A percentile compares a stretch with the other conserved stretches of the same genome.
Conservation (phyloP, 1,284 basidiomycete genomes). For the Leccinum fallax region DNA sequence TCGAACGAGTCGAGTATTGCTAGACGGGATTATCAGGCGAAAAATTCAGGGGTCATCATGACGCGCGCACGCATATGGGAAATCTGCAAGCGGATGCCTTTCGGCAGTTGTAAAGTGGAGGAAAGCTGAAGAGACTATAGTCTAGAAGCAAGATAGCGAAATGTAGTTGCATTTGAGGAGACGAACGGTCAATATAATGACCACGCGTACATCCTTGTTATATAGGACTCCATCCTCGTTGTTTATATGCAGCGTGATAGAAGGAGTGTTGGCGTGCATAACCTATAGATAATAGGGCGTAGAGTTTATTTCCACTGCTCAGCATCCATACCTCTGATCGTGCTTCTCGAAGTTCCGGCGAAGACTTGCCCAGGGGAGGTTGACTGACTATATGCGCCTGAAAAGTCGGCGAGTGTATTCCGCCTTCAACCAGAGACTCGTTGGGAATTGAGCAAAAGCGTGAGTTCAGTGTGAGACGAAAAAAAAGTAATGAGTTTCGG, state of each 20-base stretch:
- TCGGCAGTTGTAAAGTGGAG: neutral
- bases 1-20: neutral
- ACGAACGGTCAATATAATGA: neutral
- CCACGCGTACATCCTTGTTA: slow-evolving; percentile 1
- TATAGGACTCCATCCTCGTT: slow-evolving; percentile 6
- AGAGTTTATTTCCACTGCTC: neutral
- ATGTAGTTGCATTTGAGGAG: slow-evolving; percentile 6
- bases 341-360: too few relatives aligned
- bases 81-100: too few relatives aligned
- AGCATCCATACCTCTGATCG: neutral
- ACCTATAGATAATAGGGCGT: neutral
- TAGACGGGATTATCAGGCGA: neutral
- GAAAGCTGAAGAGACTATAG: neutral
- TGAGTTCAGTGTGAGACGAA: neutral
- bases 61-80: neutral
- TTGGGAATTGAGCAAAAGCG: neutral
- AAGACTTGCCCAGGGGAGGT: too few relatives aligned
- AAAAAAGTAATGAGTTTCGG: neutral
- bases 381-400: neutral
- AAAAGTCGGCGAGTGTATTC: neutral
- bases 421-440: neutral
- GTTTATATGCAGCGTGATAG: neutral
- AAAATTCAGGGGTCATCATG: neutral
- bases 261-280: neutral
- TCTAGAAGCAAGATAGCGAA: neutral